Percentiles rank a stretch among this genome's conserved stretches.
Conservation (phyloP, 2,329 filamentous ascomycete species). For the Botrytis porri region DNA sequence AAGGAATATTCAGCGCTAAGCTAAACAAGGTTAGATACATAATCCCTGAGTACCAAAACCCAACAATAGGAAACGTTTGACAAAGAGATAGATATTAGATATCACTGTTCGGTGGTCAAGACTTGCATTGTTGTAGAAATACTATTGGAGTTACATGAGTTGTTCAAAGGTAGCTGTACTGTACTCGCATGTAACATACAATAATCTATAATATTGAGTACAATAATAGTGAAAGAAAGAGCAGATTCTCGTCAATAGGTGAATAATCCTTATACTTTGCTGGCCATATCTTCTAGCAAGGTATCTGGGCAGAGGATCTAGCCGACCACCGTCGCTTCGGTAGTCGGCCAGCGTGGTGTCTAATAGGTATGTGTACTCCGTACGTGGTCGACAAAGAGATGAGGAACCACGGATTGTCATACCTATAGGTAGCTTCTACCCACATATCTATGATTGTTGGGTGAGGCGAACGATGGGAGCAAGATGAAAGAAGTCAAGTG, state of each 20-base stretch:
- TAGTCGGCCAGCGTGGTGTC: not conserved
- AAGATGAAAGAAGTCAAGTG: not conserved
- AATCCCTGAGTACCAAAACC: not conserved
- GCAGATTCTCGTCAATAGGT: not conserved
- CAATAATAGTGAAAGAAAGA: not conserved
- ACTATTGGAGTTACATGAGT: not conserved
- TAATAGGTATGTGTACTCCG: not conserved
- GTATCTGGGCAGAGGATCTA: not conserved
- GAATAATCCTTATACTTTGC: not conserved
- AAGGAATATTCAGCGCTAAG: slow-evolving; percentile 10
- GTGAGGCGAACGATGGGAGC: not conserved
- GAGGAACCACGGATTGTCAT: not conserved
- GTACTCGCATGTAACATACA: not conserved
- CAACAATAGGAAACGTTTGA: slow-evolving; percentile 10
- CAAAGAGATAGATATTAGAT: not conserved
- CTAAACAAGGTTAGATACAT: not conserved
- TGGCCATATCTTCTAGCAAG: not conserved
- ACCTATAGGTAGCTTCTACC: not conserved
- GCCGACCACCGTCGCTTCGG: not conserved
- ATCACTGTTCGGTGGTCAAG: not conserved
- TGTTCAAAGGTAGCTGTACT: not conserved
- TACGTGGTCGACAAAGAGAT: not conserved
- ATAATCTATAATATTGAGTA: not conserved
- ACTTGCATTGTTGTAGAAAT: not conserved
- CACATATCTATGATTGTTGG: not conserved